phyloP scores from a whole-genome alignment of 1,139 yeast genomes.

The Magnusiomyces paraingens region DNA sequence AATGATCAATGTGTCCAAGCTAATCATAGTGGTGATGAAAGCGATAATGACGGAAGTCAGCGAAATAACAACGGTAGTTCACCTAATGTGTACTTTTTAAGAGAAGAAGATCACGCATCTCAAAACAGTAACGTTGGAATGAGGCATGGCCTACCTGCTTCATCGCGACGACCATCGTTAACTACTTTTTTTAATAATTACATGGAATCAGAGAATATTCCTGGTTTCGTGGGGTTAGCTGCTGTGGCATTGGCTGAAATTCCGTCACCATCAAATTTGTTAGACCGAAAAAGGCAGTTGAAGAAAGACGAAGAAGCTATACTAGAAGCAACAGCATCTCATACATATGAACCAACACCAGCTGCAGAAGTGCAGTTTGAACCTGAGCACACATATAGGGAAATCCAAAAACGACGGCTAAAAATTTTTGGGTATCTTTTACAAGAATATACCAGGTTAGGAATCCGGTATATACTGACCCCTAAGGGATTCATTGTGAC shows the following conservation, averaged over 20 bases:
- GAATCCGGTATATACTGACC: slow-evolving; percentile 9
- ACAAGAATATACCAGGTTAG: slow-evolving; percentile 10
- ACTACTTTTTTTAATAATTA: not conserved
- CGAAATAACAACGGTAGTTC: too few species aligned
- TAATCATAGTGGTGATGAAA: too few species aligned
- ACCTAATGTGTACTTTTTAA: too few species aligned
- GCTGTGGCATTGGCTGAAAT: slow-evolving; percentile 15
- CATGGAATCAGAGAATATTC: slow-evolving; percentile 11
- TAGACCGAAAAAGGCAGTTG: slow-evolving; percentile 1
- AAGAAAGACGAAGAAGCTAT: not conserved
- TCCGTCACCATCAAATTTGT: slow-evolving; percentile 12
- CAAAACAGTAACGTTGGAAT: too few species aligned
- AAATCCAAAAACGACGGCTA: slow-evolving; percentile 10
- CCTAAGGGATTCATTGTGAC: slow-evolving; percentile 21
- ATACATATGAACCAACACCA: slow-evolving; percentile 7
- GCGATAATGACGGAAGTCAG: too few species aligned
- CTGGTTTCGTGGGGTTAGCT: slow-evolving; percentile 14
- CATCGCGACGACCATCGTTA: not conserved
- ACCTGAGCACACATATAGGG: slow-evolving; percentile 13
- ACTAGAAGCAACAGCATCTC: not conserved
- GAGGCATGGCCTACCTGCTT: too few species aligned
- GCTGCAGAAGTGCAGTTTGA: slow-evolving; percentile 15
- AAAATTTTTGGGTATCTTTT: slow-evolving; percentile 5
- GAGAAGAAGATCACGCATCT: too few species aligned
- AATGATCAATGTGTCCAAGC: too few species aligned